phyloP scores from a whole-genome alignment of 805 yeast genomes.

The Clavispora santaluciae region DNA sequence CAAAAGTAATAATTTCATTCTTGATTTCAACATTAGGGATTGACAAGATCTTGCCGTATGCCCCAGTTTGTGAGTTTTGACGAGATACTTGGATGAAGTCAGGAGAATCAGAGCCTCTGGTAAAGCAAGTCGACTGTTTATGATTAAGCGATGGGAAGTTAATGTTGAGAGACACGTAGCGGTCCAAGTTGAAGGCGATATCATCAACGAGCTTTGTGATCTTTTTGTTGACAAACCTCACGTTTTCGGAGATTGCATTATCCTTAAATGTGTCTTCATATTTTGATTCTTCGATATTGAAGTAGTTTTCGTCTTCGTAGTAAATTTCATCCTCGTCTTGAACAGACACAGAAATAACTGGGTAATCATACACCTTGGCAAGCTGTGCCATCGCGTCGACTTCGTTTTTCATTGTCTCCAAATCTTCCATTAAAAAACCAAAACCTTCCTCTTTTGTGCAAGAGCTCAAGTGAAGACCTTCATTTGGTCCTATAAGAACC shows the following conservation, averaged over 20 bases:
- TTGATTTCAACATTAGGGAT: slow-evolving; percentile 4
- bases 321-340: slow-evolving; percentile 27
- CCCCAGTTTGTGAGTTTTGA: neutral
- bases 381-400: slow-evolving; percentile 17
- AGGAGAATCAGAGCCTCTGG: slow-evolving; percentile 8
- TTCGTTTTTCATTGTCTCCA: slow-evolving; percentile 2
- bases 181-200: slow-evolving; percentile 7
- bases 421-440: slow-evolving; percentile 7
- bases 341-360: slow-evolving; percentile 21
- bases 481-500: slow-evolving; percentile 32
- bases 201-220: slow-evolving; percentile 17
- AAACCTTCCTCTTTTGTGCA: slow-evolving; percentile 2
- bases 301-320: slow-evolving; percentile 29
- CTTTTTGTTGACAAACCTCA: slow-evolving; percentile 22
- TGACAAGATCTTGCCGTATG: slow-evolving; percentile 7
- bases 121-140: slow-evolving; percentile 18
- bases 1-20: neutral
- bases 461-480: slow-evolving; percentile 16
- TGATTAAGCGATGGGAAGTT: slow-evolving; percentile 28
- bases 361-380: slow-evolving; percentile 13
- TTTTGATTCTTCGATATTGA: slow-evolving; percentile 12
- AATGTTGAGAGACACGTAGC: slow-evolving; percentile 15
- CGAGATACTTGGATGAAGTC: slow-evolving; percentile 5
- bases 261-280: slow-evolving; percentile 10
- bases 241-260: slow-evolving; percentile 20